phyloP scores from a whole-genome alignment of 345 rosid species.

The Lenwebbia sp. region DNA sequence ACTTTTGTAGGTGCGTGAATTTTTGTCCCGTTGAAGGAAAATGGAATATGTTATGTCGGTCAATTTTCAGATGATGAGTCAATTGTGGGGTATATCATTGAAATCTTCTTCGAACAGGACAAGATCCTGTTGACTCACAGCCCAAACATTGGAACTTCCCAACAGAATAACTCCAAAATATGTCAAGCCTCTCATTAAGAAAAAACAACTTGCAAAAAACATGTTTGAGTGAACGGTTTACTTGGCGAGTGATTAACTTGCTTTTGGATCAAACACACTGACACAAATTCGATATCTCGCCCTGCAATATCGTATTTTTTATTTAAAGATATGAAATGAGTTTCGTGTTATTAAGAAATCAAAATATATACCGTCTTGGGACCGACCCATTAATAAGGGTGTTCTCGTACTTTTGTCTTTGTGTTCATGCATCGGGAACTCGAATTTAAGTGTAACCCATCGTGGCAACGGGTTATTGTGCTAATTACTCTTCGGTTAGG shows the following conservation, averaged over 20 bases:
- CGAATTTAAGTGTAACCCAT: rapidly evolving
- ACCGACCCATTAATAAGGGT: rapidly evolving
- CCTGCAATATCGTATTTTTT: rapidly evolving
- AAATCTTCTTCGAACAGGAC: neutral
- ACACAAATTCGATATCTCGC: neutral
- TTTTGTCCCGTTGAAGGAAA: neutral
- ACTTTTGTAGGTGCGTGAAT: neutral
- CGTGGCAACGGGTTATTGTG: rapidly evolving
- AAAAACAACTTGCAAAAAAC: neutral
- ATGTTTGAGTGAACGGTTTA: neutral
- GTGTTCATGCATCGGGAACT: rapidly evolving
- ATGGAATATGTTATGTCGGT: neutral
- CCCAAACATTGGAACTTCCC: neutral
- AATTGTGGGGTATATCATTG: neutral
- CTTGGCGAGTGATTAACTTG: neutral
- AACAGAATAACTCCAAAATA: neutral
- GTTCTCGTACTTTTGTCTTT: neutral
- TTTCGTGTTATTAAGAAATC: neutral
- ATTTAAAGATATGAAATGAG: neutral
- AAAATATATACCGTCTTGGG: rapidly evolving
- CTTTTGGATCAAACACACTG: neutral
- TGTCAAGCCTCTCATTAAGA: neutral
- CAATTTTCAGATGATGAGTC: neutral
- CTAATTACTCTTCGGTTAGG: rapidly evolving
- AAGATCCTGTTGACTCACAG: neutral